These are phyloP conservation scores for Sclerotinia borealis DNA, from an alignment of 2,329 filamentous ascomycete species.

Conservation along the genomic window DNA sequence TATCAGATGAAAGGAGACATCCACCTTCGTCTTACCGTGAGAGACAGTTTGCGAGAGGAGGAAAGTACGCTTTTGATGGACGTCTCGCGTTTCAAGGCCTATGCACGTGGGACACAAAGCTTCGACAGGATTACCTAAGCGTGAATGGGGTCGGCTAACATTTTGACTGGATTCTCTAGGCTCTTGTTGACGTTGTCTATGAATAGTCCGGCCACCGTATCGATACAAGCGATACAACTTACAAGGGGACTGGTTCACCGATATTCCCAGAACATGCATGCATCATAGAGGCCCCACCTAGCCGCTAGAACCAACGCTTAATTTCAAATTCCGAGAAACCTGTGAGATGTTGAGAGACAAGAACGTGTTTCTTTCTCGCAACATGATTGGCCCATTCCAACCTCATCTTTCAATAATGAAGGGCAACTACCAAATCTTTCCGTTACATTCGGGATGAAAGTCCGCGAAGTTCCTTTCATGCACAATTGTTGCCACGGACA, in stretches of 20 bases:
- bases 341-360: background rate
- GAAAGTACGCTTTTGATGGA: background rate
- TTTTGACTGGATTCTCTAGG: background rate
- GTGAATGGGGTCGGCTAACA: background rate
- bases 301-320: slow-evolving; percentile 6
- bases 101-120: background rate
- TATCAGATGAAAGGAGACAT: too few relatives aligned
- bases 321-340: background rate
- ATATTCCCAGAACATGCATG: background rate
- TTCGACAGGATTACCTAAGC: background rate
- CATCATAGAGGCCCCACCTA: background rate
- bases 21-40: background rate
- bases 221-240: background rate
- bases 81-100: background rate
- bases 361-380: background rate
- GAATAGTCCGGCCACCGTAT: background rate
- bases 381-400: background rate
- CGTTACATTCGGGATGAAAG: background rate
- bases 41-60: background rate
- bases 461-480: background rate
- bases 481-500: background rate
- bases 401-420: background rate
- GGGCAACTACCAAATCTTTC: background rate
- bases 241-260: background rate
- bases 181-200: background rate